Evolutionary conservation across 2,329 filamentous ascomycete genomes (phyloP), one percentile per base, ranked within the genome.

Genomic region (Tothia fuscella): DNA sequence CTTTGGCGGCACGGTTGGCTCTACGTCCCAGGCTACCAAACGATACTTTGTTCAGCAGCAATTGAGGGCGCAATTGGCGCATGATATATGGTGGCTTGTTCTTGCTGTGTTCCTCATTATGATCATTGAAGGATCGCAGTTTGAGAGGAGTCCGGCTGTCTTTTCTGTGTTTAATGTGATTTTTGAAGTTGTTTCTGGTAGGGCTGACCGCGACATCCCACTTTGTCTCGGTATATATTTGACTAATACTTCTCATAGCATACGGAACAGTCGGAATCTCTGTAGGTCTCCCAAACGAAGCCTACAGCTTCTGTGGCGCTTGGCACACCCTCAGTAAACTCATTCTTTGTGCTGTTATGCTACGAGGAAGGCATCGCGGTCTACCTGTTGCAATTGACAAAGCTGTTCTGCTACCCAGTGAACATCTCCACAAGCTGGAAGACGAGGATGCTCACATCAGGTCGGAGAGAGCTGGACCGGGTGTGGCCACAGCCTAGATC

Each of bases 341-440:
- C 33, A 64, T 76, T 2, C 54, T 75, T 16, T 72, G 68, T 47
- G 64, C 63, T 3, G 66, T 74, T 39, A 75, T 75, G 71, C 54
- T 75, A 20, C 56, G 72, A 42, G 72, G 72, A 2, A 53, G 72
- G 28, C 71, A 76, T 57, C 57, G 72, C 32, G 70, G 69, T 10
- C 51, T 76, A 47, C 72, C 72, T 1, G 68, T 72, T 25, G 66
- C 67, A 35, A 67, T 76, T 47, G 71, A 76, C 52, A 58, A 60
- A 47, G 63, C 63, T 3, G 56, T 66, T 2, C 41, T 64, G 45
- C 46, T 66, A 46, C 63, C 63, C 1, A 50, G 51, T 17, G 57
- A 60, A n/a, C n/a, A n/a, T n/a, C n/a, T n/a, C n/a, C n/a, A n/a
- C n/a, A n/a, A n/a, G n/a, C n/a, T n/a, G n/a, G n/a, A n/a, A n/a